phyloP scores from a whole-genome alignment of 768 basidiomycete genomes.

The Lentinula sp. region DNA sequence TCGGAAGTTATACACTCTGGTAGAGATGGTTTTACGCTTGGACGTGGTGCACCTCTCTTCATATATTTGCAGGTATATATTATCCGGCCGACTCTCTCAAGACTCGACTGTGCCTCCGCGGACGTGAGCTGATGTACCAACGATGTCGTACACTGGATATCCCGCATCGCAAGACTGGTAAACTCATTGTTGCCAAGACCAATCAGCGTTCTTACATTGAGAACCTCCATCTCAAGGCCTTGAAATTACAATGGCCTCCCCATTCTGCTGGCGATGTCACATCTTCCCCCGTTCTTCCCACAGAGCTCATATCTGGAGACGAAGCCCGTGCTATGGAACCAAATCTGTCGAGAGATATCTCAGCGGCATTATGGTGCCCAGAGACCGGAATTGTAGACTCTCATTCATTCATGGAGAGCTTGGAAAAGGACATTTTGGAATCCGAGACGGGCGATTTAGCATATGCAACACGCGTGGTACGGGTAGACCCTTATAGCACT shows the following conservation, averaged over 20 bases:
- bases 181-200: slow-evolving; percentile 79
- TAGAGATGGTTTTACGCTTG: slow-evolving; percentile 15
- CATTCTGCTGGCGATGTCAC: slow-evolving; percentile 23
- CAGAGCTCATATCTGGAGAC: slow-evolving; percentile 59
- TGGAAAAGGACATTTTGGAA: slow-evolving; percentile 78
- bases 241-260: slow-evolving; percentile 43
- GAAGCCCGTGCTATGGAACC: slow-evolving; percentile 77
- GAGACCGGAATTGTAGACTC: slow-evolving; percentile 90
- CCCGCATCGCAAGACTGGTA: slow-evolving; percentile 70
- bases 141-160: slow-evolving; percentile 61
- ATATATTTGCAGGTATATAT: slow-evolving; percentile 56
- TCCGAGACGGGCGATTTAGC: slow-evolving; percentile 65
- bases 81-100: slow-evolving; percentile 83
- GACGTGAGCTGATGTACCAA: slow-evolving; percentile 78
- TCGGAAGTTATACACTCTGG: slow-evolving; percentile 95
- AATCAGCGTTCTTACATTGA: slow-evolving; percentile 69
- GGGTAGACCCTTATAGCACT: slow-evolving; percentile 62
- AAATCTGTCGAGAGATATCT: slow-evolving; percentile 65
- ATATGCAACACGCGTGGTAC: slow-evolving; percentile 75
- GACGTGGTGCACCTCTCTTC: neutral
- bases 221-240: slow-evolving; percentile 57
- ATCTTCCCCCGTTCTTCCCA: slow-evolving; percentile 43
- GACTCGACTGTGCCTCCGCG: slow-evolving; percentile 79
- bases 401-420: slow-evolving; percentile 72
- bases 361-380: slow-evolving; percentile 72